A percentile compares a stretch with the other conserved stretches of the same genome.
These are phyloP conservation scores for Gautieria morchelliformis DNA, from an alignment of 768 basidiomycete species.

Conservation along the genomic window DNA sequence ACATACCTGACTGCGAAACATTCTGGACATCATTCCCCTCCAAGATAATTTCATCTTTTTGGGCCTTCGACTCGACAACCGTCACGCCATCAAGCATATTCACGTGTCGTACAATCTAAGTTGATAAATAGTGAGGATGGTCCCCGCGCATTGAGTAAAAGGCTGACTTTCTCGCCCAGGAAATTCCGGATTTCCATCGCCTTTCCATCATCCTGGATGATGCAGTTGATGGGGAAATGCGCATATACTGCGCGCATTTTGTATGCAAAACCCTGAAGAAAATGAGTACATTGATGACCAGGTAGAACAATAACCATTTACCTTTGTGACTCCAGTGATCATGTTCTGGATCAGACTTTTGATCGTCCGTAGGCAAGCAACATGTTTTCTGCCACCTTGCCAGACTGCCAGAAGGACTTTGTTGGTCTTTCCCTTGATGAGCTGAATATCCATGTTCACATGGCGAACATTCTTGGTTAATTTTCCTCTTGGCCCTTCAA, in stretches of 20 bases:
- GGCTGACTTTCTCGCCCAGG: constrained; percentile 82
- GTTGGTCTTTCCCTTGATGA: constrained; percentile 68
- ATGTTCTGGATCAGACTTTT: constrained; percentile 94
- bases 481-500: constrained; percentile 87
- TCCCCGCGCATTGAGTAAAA: neutral
- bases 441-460: constrained; percentile 87
- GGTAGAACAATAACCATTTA: constrained; percentile 19
- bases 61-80: constrained; percentile 75
- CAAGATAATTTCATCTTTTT: constrained; percentile 91
- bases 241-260: constrained; percentile 99
- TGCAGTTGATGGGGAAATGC: constrained; percentile 99
- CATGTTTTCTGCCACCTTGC: constrained; percentile 97
- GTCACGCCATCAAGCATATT: constrained; percentile 85
- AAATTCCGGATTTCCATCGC: constrained; percentile 90
- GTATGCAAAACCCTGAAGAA: constrained; percentile 86
- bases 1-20: constrained; percentile 88
- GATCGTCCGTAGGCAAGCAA: constrained; percentile 96
- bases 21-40: constrained; percentile 95
- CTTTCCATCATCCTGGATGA: constrained; percentile 68
- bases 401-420: constrained; percentile 90
- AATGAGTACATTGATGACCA: neutral
- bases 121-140: neutral
- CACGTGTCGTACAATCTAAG: constrained; percentile 83
- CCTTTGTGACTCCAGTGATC: constrained; percentile 96
- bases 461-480: constrained; percentile 89